These are phyloP conservation scores for Lepraria neglecta DNA, from an alignment of 495 filamentous ascomycete species.

Conservation along the genomic window DNA sequence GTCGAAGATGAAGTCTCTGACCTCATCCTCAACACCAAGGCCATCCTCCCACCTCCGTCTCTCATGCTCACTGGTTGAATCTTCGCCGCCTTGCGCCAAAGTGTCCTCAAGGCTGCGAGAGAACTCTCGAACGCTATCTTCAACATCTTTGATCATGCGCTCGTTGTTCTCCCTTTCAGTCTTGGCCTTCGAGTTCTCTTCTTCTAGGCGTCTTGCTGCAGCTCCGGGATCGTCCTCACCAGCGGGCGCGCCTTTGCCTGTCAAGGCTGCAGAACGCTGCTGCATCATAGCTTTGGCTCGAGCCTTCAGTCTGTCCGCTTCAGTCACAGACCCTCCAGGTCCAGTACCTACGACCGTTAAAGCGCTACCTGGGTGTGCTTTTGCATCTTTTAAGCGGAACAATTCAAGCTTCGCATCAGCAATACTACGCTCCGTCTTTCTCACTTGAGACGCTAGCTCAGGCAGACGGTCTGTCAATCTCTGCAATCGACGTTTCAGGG, in stretches of 20 bases:
- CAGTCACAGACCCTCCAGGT: conserved; percentile 83
- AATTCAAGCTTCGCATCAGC: conserved; percentile 88
- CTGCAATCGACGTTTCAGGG: conserved; percentile 82
- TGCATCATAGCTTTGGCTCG: conserved; percentile 98
- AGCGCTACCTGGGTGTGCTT: conserved; percentile 77
- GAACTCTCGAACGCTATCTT: conserved; percentile 93
- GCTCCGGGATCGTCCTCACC: conserved; percentile 65
- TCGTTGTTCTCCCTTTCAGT: conserved; percentile 90
- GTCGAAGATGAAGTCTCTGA: conserved; percentile 96
- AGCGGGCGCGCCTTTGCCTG: conserved; percentile 64
- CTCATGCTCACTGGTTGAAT: conserved; percentile 73
- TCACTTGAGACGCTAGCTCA: conserved; percentile 83
- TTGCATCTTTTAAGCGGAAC: conserved; percentile 89
- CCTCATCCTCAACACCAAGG: conserved; percentile 90
- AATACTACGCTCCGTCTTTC: conserved; percentile 85
- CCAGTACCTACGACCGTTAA: conserved; percentile 87
- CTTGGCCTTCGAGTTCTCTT: conserved; percentile 73
- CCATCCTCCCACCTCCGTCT: conserved; percentile 92
- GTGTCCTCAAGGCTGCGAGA: conserved; percentile 74
- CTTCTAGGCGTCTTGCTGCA: conserved; percentile 72
- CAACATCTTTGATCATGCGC: conserved; percentile 90
- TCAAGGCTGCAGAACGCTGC: conserved; percentile 85
- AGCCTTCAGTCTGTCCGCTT: conserved; percentile 90
- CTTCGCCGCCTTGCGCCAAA: conserved; percentile 74
- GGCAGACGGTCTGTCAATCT: conserved; percentile 83